These are phyloP conservation scores for Mycena indigotica DNA, from an alignment of 768 basidiomycete genomes.

Conservation along the genomic window DNA sequence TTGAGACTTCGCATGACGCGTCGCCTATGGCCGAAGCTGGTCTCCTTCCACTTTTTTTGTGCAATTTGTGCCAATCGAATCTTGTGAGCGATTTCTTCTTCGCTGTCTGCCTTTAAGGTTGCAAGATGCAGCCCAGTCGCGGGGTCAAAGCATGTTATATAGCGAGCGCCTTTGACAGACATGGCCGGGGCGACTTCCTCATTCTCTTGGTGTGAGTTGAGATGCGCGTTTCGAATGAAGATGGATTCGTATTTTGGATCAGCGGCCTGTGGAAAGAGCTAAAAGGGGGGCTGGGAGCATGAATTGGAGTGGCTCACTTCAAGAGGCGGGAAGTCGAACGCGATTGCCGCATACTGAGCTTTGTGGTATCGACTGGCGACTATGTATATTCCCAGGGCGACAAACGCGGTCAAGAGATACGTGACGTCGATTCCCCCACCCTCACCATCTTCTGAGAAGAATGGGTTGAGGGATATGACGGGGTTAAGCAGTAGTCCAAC, in stretches of 20 bases:
- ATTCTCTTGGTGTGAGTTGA: slow-evolving; percentile 66
- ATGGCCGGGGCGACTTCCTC: slow-evolving; percentile 55
- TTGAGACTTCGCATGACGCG: slow-evolving; percentile 84
- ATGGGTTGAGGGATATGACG: slow-evolving; percentile 52
- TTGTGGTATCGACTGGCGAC: slow-evolving; percentile 76
- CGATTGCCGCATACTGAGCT: slow-evolving; percentile 71
- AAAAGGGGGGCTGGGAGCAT: neutral
- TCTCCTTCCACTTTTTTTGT: slow-evolving; percentile 72
- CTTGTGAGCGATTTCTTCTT: slow-evolving; percentile 70
- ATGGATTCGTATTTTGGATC: slow-evolving; percentile 59
- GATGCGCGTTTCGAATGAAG: slow-evolving; percentile 56
- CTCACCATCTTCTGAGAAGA: slow-evolving; percentile 50
- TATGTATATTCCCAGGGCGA: slow-evolving; percentile 78
- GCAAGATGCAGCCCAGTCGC: slow-evolving; percentile 81
- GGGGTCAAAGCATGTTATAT: slow-evolving; percentile 92
- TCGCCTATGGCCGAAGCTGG: slow-evolving; percentile 76
- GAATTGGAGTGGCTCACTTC: slow-evolving; percentile 44
- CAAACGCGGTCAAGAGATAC: slow-evolving; percentile 68
- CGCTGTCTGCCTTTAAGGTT: slow-evolving; percentile 76
- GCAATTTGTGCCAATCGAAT: slow-evolving; percentile 66
- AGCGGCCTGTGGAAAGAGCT: slow-evolving; percentile 45
- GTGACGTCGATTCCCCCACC: slow-evolving; percentile 59
- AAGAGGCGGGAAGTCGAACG: slow-evolving; percentile 62
- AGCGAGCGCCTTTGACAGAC: slow-evolving; percentile 51
- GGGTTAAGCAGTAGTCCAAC: slow-evolving; percentile 37